Evolutionary conservation across 345 rosid species (phyloP).

Genomic region (Eucalyptus grandis): DNA sequence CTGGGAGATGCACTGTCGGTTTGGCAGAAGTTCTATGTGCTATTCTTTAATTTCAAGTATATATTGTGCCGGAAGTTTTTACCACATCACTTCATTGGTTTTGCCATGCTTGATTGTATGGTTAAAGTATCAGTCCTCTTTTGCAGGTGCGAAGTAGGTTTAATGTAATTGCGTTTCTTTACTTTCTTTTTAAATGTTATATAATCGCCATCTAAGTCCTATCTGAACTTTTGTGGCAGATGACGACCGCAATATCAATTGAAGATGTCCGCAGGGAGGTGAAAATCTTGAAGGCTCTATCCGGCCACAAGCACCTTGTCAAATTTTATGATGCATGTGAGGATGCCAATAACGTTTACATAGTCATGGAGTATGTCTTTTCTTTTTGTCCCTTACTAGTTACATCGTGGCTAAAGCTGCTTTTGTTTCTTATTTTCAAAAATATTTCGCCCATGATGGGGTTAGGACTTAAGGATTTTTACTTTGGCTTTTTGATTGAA

Average conservation of each 20-base stretch:
- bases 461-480: neutral
- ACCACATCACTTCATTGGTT: neutral
- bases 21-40: neutral
- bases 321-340: conserved; percentile 78
- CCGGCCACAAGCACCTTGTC: conserved; percentile 76
- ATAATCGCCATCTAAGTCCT: neutral
- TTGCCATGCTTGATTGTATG: neutral
- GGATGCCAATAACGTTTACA: conserved; percentile 67
- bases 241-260: conserved; percentile 77
- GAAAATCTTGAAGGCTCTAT: conserved; percentile 68
- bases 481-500: neutral
- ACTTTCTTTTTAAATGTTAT: neutral
- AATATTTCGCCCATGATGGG: neutral
- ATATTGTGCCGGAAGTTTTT: neutral
- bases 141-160: neutral
- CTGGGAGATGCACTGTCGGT: neutral
- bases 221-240: conserved; percentile 31
- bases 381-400: neutral
- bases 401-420: neutral
- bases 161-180: neutral
- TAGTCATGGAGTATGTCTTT: conserved; percentile 82
- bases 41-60: neutral
- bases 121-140: neutral
- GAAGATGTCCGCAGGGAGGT: conserved; percentile 98
- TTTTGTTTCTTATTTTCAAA: neutral